Evolutionary conservation across 2,329 filamentous ascomycete genomes (phyloP), one percentile per base, ranked within the genome.

Genomic region (Pseudogymnoascus sp.): DNA sequence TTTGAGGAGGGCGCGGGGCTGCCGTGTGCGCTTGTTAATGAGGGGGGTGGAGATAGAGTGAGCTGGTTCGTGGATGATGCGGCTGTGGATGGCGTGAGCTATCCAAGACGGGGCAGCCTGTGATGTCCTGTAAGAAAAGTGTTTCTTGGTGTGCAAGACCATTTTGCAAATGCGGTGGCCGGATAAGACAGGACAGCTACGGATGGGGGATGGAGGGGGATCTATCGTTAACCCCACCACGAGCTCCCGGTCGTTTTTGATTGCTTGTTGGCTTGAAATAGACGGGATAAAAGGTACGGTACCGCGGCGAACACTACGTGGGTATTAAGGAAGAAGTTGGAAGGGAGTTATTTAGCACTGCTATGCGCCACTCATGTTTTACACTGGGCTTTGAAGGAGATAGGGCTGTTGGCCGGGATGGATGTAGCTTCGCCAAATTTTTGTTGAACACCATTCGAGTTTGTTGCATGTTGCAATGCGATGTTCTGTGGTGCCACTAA

Each of bases 51-150:
- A 50, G 92, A 96, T 68, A 88, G 91, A 71, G 91, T 92, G 72
- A 95, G 87, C 77, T 99, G 95, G 95, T 97, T 99, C 74, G 91
- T 93, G 47, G 95, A 97, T 74, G 82, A 86, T 71, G 81, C 89
- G 4, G 93, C 95, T 56, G 86, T 96, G 11, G 88, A 96, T 72
- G 92, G 91, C 4, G 90, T 99, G 11, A 80, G 81, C 65, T 97
- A 91, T 73, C 91, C 93, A 24, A 83, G 89, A 72, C 86, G 89
- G 69, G 87, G 89, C 19, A 88, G 81, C 71, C 74, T 87, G 65
- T 87, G 72, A 77, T 10, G 3, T 11, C 14, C 14, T 10, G 7
- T 59, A 4, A 24, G 47, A 16, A 29, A n/a, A 6, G n/a, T 50
- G 44, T n/a, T 50, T 29, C 44, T 50, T 31, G 24, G 47, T 29